These are phyloP conservation scores for slime mould (Dictyostelium discoideum) DNA, from an alignment of 78 protist genomes.

Conservation along the genomic window DNA sequence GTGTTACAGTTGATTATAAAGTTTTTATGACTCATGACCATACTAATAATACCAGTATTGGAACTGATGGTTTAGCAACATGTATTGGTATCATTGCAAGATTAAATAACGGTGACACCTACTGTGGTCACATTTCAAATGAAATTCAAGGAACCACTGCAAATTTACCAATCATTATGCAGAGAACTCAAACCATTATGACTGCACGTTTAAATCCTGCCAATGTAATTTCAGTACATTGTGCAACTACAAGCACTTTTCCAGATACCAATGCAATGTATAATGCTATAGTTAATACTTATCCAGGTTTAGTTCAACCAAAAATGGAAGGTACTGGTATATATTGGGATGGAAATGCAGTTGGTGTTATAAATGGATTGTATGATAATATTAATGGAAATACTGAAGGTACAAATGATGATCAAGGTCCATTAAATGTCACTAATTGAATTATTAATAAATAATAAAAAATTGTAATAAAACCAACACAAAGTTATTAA, in stretches of 20 bases:
- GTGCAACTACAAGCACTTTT: neutral
- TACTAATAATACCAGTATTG: neutral
- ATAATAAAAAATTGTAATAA: too few species aligned
- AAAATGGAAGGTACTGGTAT: neutral
- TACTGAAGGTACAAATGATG: neutral
- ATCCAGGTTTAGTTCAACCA: neutral
- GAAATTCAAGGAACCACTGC: neutral
- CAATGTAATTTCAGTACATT: neutral
- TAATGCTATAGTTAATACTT: neutral
- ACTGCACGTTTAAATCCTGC: neutral
- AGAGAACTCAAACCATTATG: neutral
- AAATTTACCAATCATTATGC: neutral
- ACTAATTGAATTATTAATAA: too few species aligned
- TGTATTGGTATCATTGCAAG: neutral
- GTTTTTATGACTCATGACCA: neutral
- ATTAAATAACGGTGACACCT: neutral
- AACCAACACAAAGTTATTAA: too few species aligned
- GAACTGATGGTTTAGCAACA: neutral
- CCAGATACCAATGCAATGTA: neutral
- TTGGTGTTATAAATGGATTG: neutral
- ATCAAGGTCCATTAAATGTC: neutral
- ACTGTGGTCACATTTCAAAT: neutral
- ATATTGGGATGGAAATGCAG: neutral
- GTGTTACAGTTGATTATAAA: neutral
- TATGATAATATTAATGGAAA: neutral